phyloP scores from a whole-genome alignment of 192 early-diverging fungal species.

The Podila epicladia region DNA sequence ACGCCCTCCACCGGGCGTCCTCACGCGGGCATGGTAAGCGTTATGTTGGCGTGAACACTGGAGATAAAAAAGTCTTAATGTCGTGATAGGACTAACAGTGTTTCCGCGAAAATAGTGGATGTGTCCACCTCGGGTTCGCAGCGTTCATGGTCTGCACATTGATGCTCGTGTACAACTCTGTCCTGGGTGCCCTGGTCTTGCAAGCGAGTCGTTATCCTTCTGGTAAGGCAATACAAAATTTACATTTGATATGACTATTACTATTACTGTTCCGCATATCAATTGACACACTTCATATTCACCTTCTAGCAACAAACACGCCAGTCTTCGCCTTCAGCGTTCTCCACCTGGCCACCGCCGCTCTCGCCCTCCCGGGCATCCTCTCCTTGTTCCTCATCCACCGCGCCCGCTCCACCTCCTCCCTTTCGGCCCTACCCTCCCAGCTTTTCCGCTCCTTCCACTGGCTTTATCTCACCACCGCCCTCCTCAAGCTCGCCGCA shows the following conservation, averaged over 20 bases:
- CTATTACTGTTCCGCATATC: neutral
- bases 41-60: too few relatives aligned
- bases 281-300: neutral
- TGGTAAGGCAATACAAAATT: slow-evolving; percentile 1
- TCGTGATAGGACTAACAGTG: too few relatives aligned
- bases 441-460: slow-evolving; percentile 15
- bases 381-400: neutral
- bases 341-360: neutral
- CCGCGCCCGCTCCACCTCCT: neutral
- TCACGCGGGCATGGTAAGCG: neutral
- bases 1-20: neutral
- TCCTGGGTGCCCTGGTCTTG: slow-evolving; percentile 20
- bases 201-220: slow-evolving; percentile 29
- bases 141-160: slow-evolving; percentile 9
- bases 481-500: neutral
- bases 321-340: slow-evolving; percentile 18
- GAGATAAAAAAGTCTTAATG: too few relatives aligned
- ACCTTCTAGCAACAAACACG: neutral
- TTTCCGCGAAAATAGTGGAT: neutral
- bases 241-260: too few relatives aligned
- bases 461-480: neutral
- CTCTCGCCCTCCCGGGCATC: slow-evolving; percentile 10
- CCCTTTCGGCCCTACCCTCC: neutral
- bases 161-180: slow-evolving; percentile 16
- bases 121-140: slow-evolving; percentile 7